Conservation (phyloP, 2,329 filamentous ascomycete genomes). For the Aspergillus ruber region DNA sequence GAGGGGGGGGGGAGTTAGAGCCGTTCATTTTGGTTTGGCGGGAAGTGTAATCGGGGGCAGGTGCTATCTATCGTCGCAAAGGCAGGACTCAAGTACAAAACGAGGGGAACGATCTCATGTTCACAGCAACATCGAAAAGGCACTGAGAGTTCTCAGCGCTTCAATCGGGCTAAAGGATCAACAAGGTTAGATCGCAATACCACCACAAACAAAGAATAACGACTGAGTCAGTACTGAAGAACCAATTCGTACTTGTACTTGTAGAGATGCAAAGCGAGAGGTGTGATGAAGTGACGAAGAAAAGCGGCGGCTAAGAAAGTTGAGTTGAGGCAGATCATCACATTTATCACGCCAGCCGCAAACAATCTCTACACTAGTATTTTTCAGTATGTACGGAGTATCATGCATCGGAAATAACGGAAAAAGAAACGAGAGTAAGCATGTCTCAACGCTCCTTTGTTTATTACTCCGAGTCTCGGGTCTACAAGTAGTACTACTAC, state of each 20-base stretch:
- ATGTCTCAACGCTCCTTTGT: too few species aligned
- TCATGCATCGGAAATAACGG: too few species aligned
- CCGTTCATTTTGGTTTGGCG: constrained; percentile 23
- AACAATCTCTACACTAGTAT: too few species aligned
- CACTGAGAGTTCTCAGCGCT: constrained; percentile 14
- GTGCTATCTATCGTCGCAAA: background rate
- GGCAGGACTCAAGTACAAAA: background rate
- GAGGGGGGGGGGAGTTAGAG: constrained; percentile 70
- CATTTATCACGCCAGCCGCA: too few species aligned
- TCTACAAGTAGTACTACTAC: too few species aligned
- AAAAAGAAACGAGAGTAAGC: too few species aligned
- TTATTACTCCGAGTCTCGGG: too few species aligned
- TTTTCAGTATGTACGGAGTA: too few species aligned
- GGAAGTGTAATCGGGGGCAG: background rate
- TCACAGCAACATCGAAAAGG: constrained; percentile 11
- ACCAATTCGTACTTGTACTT: background rate
- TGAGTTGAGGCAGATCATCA: too few species aligned
- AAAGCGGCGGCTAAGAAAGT: too few species aligned
- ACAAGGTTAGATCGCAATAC: background rate
- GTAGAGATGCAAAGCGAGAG: background rate
- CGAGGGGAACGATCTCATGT: constrained; percentile 7
- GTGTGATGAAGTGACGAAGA: background rate
- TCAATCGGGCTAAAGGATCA: background rate
- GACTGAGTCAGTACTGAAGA: background rate
- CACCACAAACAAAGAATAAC: too few species aligned